phyloP scores from a whole-genome alignment of 306 rosid species.

The Malus orientalis region DNA sequence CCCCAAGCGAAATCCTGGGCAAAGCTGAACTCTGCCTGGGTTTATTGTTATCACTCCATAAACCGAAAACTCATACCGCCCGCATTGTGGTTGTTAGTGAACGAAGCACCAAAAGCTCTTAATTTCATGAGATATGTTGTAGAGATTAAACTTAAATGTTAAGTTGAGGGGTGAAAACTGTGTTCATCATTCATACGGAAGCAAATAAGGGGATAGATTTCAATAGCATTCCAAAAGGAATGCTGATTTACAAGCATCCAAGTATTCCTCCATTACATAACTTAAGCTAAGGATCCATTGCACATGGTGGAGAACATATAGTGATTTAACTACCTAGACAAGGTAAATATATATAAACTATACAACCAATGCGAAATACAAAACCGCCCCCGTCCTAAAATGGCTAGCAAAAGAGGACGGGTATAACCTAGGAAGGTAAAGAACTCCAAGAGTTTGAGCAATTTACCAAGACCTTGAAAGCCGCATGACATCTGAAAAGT shows the following conservation, averaged over 20 bases:
- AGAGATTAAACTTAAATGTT: too few species aligned
- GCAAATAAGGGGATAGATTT: not conserved
- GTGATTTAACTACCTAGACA: conserved; percentile 12
- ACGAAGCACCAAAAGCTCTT: too few species aligned
- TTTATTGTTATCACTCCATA: too few species aligned
- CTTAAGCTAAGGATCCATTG: conserved; percentile 4
- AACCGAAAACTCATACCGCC: too few species aligned
- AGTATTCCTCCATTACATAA: conserved; percentile 14
- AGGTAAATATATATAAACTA: conserved; percentile 1
- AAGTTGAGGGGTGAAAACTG: too few species aligned
- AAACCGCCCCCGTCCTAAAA: conserved; percentile 12
- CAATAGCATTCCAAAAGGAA: not conserved
- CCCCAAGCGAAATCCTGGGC: too few species aligned
- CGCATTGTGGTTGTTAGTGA: too few species aligned
- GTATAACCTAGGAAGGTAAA: conserved; percentile 5
- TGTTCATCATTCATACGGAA: too few species aligned
- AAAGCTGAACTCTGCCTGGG: too few species aligned
- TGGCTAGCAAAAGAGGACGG: conserved; percentile 12
- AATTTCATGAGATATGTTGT: too few species aligned
- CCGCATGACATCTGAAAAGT: not conserved
- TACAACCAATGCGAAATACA: conserved; percentile 23
- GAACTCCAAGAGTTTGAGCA: conserved; percentile 1
- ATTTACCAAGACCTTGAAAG: not conserved
- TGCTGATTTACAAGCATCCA: conserved; percentile 5
- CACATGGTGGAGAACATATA: conserved; percentile 1